Conservation (phyloP, 2,329 filamentous ascomycete genomes). For the Cryphonectria radicalis region DNA sequence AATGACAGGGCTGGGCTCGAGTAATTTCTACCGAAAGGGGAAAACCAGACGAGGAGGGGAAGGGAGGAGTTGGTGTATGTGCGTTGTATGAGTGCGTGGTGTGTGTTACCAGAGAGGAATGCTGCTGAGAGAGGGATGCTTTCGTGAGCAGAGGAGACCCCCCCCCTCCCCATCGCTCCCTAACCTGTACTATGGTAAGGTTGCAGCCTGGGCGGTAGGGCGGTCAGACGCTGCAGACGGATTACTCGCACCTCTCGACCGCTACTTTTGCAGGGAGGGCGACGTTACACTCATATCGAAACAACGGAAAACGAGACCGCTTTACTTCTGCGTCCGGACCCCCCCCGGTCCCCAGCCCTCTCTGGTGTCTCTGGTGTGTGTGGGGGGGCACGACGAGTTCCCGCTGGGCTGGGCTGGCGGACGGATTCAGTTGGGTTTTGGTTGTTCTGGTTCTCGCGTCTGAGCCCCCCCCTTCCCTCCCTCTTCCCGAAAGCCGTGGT, state of each 20-base stretch:
- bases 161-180: background rate
- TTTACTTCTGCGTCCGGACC: slow-evolving; percentile 13
- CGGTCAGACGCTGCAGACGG: slow-evolving; percentile 22
- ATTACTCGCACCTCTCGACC: slow-evolving; percentile 17
- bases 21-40: slow-evolving; percentile 22
- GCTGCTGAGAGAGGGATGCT: background rate
- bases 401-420: background rate
- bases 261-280: slow-evolving; percentile 10
- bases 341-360: background rate
- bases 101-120: background rate
- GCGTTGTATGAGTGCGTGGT: too few species aligned
- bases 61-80: too few species aligned
- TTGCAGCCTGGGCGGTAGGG: slow-evolving; percentile 6
- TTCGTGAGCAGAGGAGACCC: background rate
- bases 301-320: background rate
- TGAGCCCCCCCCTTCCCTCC: background rate
- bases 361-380: background rate
- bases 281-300: slow-evolving; percentile 7
- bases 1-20: slow-evolving; percentile 25
- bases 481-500: slow-evolving; percentile 26
- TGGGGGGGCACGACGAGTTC: background rate
- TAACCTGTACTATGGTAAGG: background rate
- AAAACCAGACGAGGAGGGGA: background rate
- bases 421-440: background rate
- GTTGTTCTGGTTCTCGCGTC: slow-evolving; percentile 9